Evolutionary conservation across 2,329 filamentous ascomycete genomes (phyloP), one percentile per base, ranked within the genome.

Genomic region (Apiospora aurea): DNA sequence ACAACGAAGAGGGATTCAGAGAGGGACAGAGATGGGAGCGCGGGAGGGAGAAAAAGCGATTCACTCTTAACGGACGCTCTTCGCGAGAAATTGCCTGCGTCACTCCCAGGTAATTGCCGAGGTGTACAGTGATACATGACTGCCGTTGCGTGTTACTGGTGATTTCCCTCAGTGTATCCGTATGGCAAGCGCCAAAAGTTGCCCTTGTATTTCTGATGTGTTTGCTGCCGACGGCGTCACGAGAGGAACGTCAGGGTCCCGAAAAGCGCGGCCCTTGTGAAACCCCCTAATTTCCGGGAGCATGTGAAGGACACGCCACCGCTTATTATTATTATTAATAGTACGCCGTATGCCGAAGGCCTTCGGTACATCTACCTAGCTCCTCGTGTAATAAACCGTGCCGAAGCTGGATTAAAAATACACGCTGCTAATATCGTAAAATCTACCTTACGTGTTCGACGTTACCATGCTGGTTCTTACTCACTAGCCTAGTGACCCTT

Each of bases 101-200:
- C 21, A 64, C 57, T 41, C 34, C 8, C 10, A 64, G 57, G 57
- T 41, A 64, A 64, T 64, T 64, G 57, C 57, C 57, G 57, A 64
- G 8, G 18, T 13, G 57, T 2, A 64, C 57, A 64, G 57, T 2
- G 57, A n/a, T 41, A 64, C 57, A n/a, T 64, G 57, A n/a, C 41
- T 64, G 57, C 57, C 8, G 57, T 41, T 41, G 10, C 41, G 57
- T 64, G 34, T 29, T 41, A 64, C 57, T 2, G 4, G 34, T 38
- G 21, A 64, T 41, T 64, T 64, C 57, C 18, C 34, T 38, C 34
- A 14, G 57, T 64, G 57, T 41, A 13, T 41, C 57, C 57, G n/a
- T n/a, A 7, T 14, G 21, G 57, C n/a, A 21, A 38, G 21, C 34
- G 34, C 38, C 34, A 64, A 10, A 41, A n/a, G 4, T n/a, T 11